phyloP scores from a whole-genome alignment of 2,329 filamentous ascomycete genomes.

The Aspergillus fischeri region DNA sequence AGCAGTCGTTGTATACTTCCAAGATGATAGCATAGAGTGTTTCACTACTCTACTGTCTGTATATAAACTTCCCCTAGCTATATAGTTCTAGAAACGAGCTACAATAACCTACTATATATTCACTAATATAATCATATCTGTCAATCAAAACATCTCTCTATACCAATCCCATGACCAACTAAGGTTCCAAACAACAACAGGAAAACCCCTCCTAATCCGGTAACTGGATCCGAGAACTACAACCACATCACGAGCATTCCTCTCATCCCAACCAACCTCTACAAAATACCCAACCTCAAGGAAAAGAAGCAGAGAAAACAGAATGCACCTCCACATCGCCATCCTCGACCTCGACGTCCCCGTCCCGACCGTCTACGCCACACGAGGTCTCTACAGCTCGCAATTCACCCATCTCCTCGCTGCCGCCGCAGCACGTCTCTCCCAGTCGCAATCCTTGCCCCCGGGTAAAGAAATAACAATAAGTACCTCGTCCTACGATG shows the following conservation, averaged over 20 bases:
- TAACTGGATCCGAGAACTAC: not conserved
- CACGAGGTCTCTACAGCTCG: conserved; percentile 34
- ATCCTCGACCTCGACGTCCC: conserved; percentile 36
- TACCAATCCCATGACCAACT: not conserved
- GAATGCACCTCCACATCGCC: conserved; percentile 29
- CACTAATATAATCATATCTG: not conserved
- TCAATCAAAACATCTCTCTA: not conserved
- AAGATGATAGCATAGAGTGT: too few relatives aligned
- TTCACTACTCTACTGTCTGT: not conserved
- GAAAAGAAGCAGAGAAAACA: not conserved
- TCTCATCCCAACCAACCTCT: not conserved
- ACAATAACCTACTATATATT: not conserved
- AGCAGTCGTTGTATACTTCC: too few relatives aligned
- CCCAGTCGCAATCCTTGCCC: not conserved
- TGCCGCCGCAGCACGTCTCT: conserved; percentile 26
- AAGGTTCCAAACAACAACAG: not conserved
- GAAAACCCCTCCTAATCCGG: not conserved
- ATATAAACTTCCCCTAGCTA: not conserved
- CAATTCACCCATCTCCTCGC: conserved; percentile 32
- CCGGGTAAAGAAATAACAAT: conserved; percentile 12
- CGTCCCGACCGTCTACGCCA: conserved; percentile 27
- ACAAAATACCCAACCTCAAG: not conserved
- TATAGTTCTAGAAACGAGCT: not conserved
- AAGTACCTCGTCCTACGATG: conserved; percentile 31
- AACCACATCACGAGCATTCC: not conserved